phyloP scores from a whole-genome alignment of 2,329 filamentous ascomycete species.

The Torrubiella hemipterigena region DNA sequence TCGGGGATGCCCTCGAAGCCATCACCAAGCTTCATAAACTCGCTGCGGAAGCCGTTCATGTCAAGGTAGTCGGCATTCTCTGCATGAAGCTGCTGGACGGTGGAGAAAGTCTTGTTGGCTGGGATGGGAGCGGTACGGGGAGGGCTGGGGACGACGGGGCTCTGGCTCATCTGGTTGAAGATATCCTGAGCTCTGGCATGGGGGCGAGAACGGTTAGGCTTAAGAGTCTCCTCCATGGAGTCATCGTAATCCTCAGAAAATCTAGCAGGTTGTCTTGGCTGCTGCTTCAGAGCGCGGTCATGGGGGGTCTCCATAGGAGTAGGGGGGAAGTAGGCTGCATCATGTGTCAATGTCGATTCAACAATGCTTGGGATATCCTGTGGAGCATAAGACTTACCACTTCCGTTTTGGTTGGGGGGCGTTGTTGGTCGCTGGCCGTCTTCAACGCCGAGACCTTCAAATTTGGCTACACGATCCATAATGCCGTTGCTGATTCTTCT shows the following conservation, averaged over 20 bases:
- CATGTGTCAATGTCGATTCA: too few relatives aligned
- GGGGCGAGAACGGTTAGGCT: slow-evolving; percentile 33
- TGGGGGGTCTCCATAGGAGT: slow-evolving; percentile 57
- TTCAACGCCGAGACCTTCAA: slow-evolving; percentile 39
- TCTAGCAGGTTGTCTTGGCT: slow-evolving; percentile 26
- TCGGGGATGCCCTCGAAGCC: slow-evolving; percentile 20
- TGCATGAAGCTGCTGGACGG: slow-evolving; percentile 42
- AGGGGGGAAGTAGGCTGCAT: slow-evolving; percentile 48
- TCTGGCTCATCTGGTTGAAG: slow-evolving; percentile 48
- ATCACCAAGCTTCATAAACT: slow-evolving; percentile 28
- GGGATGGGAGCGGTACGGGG: slow-evolving; percentile 39
- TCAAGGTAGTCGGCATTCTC: slow-evolving; percentile 47
- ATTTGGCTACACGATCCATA: slow-evolving; percentile 47
- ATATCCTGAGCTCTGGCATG: slow-evolving; percentile 35
- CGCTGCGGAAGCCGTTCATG: slow-evolving; percentile 33
- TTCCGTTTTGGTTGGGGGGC: slow-evolving; percentile 46
- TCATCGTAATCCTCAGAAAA: slow-evolving; percentile 52
- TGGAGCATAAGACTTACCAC: slow-evolving; percentile 33
- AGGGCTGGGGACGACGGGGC: slow-evolving; percentile 38
- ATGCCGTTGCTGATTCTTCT: slow-evolving; percentile 48
- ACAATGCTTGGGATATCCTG: too few relatives aligned
- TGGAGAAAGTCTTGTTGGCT: slow-evolving; percentile 30
- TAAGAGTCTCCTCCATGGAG: slow-evolving; percentile 55
- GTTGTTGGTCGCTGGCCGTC: slow-evolving; percentile 43
- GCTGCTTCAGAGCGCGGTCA: slow-evolving; percentile 29